These are phyloP conservation scores for Sporobolomyces roseus DNA, from an alignment of 768 basidiomycete genomes.

Conservation along the genomic window DNA sequence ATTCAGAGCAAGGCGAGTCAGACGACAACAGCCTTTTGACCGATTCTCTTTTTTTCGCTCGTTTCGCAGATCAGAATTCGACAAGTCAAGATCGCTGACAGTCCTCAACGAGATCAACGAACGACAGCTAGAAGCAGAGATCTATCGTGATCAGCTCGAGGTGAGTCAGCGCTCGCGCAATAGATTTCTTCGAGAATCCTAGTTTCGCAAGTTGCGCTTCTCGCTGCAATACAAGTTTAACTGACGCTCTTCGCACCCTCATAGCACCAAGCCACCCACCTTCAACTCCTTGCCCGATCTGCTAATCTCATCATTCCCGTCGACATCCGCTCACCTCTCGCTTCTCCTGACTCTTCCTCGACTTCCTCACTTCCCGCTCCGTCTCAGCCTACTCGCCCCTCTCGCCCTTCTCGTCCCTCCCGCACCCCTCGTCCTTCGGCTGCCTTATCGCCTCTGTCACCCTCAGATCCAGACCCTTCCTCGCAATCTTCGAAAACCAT, in stretches of 20 bases:
- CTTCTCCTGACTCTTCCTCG: neutral
- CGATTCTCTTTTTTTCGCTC: no score
- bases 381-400: neutral
- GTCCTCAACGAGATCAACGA: neutral
- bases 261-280: conserved; percentile 23
- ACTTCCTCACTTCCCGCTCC: neutral
- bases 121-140: conserved; percentile 13
- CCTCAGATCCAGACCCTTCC: neutral
- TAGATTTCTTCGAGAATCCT: no score
- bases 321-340: conserved; percentile 17
- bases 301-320: conserved; percentile 22
- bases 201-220: neutral
- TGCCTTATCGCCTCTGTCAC: neutral
- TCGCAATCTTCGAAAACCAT: neutral
- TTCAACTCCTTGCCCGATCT: neutral
- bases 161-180: no score
- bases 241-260: no score
- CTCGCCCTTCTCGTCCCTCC: neutral
- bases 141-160: conserved; percentile 36
- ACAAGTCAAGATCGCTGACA: neutral
- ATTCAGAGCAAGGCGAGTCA: no score
- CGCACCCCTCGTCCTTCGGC: neutral
- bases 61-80: conserved; percentile 26
- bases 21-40: no score
- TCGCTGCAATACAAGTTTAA: no score